Evolutionary conservation across 495 filamentous ascomycete species (phyloP).

Genomic region (Penicillium silybi): DNA sequence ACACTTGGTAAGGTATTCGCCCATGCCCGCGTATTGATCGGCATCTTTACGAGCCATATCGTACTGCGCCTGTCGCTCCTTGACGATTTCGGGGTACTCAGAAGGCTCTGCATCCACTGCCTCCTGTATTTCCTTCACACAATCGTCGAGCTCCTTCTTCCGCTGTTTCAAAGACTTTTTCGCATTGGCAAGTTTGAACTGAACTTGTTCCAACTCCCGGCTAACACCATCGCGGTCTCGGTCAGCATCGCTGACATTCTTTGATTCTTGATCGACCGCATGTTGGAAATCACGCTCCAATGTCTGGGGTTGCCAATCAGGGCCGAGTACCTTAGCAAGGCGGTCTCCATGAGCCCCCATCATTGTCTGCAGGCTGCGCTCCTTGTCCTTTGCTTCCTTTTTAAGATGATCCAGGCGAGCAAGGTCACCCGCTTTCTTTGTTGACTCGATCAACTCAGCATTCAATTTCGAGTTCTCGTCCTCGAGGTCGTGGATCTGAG

Average conservation of each 20-base stretch:
- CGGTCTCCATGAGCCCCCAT: slow-evolving; percentile 67
- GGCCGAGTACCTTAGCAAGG: slow-evolving; percentile 57
- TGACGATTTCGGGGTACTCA: slow-evolving; percentile 49
- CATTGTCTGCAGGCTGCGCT: slow-evolving; percentile 71
- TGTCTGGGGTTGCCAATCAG: slow-evolving; percentile 62
- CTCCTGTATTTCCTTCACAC: slow-evolving; percentile 47
- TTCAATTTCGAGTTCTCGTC: slow-evolving; percentile 63
- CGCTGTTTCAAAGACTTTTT: slow-evolving; percentile 60
- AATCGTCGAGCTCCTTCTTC: slow-evolving; percentile 57
- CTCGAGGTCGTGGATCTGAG: slow-evolving; percentile 62
- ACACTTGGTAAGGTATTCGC: slow-evolving; percentile 60
- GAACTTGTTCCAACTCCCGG: slow-evolving; percentile 71
- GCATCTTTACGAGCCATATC: slow-evolving; percentile 59
- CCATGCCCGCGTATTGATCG: slow-evolving; percentile 56
- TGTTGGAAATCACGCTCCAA: slow-evolving; percentile 70
- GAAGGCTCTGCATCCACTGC: slow-evolving; percentile 51
- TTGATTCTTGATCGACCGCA: slow-evolving; percentile 53
- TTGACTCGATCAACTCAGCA: slow-evolving; percentile 73
- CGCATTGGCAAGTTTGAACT: slow-evolving; percentile 67
- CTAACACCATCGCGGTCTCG: slow-evolving; percentile 63
- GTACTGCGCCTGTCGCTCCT: slow-evolving; percentile 56
- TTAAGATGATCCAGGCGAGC: slow-evolving; percentile 75
- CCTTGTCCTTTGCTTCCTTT: slow-evolving; percentile 67
- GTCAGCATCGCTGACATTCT: slow-evolving; percentile 56
- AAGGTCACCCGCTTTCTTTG: slow-evolving; percentile 68